Evolutionary conservation across 2,329 filamentous ascomycete genomes (phyloP).

Genomic region (Hypoxylon rubiginosum): DNA sequence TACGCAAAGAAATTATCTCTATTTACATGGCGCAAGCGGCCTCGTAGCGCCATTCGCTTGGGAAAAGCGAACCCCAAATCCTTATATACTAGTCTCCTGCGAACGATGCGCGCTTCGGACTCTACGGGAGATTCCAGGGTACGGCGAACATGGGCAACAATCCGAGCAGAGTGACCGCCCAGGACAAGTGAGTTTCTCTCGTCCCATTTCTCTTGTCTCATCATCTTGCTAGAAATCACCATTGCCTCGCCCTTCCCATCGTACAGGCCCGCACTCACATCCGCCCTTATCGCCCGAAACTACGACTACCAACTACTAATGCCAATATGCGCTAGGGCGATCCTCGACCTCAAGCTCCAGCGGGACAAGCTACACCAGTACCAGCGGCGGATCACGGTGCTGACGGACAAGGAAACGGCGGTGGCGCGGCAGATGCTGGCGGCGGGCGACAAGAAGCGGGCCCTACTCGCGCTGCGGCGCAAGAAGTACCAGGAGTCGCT

Average conservation of each 20-base stretch:
- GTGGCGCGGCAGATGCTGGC: constrained; percentile 87
- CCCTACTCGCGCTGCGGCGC: constrained; percentile 87
- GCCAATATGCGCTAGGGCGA: constrained; percentile 70
- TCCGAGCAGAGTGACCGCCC: constrained; percentile 72
- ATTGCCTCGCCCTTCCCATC: too few relatives aligned
- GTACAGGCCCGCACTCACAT: too few relatives aligned
- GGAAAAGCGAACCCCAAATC: constrained; percentile 5
- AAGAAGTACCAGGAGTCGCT: constrained; percentile 98
- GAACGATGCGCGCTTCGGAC: constrained; percentile 49
- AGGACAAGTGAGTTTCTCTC: constrained; percentile 75
- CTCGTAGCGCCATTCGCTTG: constrained; percentile 14
- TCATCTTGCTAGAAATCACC: not conserved
- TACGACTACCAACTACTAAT: not conserved
- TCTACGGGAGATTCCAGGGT: constrained; percentile 45
- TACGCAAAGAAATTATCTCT: not conserved
- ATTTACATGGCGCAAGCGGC: constrained; percentile 25
- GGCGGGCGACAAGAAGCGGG: constrained; percentile 82
- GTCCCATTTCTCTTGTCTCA: constrained; percentile 1
- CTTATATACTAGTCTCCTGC: constrained; percentile 1
- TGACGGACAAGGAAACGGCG: constrained; percentile 88
- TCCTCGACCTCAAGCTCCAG: constrained; percentile 97
- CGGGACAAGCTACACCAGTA: constrained; percentile 98
- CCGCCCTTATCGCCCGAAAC: too few relatives aligned
- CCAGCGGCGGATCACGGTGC: constrained; percentile 86
- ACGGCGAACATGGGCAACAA: constrained; percentile 66